Evolutionary conservation across 257 asterid species (phyloP), one percentile per base, ranked within the genome.

Genomic region (Nemophila menziesii): DNA sequence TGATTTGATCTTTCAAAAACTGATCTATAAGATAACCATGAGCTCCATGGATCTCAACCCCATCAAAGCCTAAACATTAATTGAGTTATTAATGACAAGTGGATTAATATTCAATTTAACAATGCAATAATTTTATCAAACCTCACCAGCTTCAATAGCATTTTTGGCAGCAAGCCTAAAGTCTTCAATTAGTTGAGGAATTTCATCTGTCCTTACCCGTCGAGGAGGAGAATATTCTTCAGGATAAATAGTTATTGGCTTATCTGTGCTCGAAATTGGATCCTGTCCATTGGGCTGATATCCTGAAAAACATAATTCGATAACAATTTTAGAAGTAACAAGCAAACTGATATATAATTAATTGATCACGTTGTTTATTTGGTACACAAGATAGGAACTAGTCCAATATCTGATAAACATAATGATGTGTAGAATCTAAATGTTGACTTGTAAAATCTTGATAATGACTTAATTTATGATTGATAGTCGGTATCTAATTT

Each of bases 151-250:
- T 61, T 80, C 81, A 2, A 74, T 56, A 44, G 93, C 95, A 64
- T 84, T 84, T 34, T 78, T 71, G 11, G 90, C 93, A 46, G 93
- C 93, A 46, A 65, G 51, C 64, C 75, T 74, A 58, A 80, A 84
- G 64, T 84, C 76, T 39, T 74, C 42, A 42, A 77, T 72, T 27
- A 83, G 63, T 45, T 41, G 69, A 41, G 80, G 89, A 39, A 80
- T 72, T 64, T 83, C 95, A 14, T 79, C 69, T 0, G 78, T 66
- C 16, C 52, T 54, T 12, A 84, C 56, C 16, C 81, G 73, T 5
- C 76, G 74, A 20, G 93, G 93, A 48, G 86, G 77, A 16, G 93
- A 42, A 53, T 67, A 74, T 0, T 48, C 72, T 24, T 45, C 67
- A 27, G 71, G 72, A 15, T 64, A 12, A n/a, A 73, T 77, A 15